These are phyloP conservation scores for Thelonectria rubi DNA, from an alignment of 2,329 filamentous ascomycete genomes.

Conservation along the genomic window DNA sequence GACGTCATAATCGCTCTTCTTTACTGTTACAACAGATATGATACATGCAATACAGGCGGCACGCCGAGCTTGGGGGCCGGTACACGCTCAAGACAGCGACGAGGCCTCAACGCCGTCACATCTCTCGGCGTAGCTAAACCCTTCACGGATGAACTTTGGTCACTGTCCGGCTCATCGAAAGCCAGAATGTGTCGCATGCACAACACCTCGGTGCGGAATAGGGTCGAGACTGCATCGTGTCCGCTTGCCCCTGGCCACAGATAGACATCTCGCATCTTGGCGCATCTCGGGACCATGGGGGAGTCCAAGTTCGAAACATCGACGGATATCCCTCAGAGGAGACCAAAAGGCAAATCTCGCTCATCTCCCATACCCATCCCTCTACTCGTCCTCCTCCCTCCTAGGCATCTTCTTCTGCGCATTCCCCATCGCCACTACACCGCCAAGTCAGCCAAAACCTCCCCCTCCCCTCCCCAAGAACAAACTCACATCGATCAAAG, in stretches of 20 bases:
- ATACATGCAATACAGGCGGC: background rate
- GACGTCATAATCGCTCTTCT: background rate
- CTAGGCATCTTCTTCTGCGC: constrained; percentile 37
- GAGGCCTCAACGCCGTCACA: too few species aligned
- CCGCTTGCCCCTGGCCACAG: too few species aligned
- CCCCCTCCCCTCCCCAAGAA: accelerated
- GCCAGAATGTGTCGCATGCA: too few species aligned
- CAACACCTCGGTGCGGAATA: background rate
- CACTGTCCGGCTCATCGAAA: too few species aligned
- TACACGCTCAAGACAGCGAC: too few species aligned
- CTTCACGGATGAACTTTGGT: too few species aligned
- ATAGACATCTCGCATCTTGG: background rate
- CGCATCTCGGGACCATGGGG: background rate
- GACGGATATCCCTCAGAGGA: background rate
- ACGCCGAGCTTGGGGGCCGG: background rate
- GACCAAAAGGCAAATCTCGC: background rate
- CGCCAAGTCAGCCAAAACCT: constrained; percentile 12
- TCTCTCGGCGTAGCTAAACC: too few species aligned
- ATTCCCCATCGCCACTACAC: constrained; percentile 46
- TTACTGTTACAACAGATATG: background rate
- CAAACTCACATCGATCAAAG: constrained; percentile 58
- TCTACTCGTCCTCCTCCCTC: background rate
- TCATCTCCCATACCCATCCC: background rate
- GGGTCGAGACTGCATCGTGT: too few species aligned
- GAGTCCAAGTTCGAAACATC: too few species aligned